Conservation (phyloP, 2,329 filamentous ascomycete species). For the Aspergillus sclerotialis region DNA sequence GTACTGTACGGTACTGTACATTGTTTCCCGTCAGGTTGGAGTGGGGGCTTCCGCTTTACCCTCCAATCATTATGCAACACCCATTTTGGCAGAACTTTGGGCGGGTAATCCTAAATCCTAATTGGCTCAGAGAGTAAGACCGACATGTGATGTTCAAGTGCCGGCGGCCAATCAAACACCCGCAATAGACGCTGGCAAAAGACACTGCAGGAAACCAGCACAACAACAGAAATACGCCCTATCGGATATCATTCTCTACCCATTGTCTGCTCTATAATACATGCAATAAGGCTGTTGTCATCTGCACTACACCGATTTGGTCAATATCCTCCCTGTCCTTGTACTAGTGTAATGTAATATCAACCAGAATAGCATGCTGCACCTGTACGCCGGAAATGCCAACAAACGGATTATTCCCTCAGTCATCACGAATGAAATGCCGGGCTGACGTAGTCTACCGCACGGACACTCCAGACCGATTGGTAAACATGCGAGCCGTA, state of each 20-base stretch:
- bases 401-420: no score
- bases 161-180: not conserved
- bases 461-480: constrained; percentile 42
- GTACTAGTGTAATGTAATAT: no score
- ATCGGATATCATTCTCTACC: constrained; percentile 1
- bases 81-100: not conserved
- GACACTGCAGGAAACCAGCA: not conserved
- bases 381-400: no score
- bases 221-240: no score
- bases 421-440: no score
- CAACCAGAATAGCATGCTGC: no score
- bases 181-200: not conserved
- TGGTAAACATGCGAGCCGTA: constrained; percentile 93
- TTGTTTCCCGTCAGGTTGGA: constrained; percentile 2
- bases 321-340: no score
- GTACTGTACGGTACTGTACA: not conserved
- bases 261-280: no score
- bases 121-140: not conserved
- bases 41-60: not conserved
- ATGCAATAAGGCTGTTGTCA: no score
- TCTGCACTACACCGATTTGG: no score
- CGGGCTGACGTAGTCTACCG: no score
- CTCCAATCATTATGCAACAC: not conserved
- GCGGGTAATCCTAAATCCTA: not conserved
- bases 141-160: not conserved